These are phyloP conservation scores for Escallonia rubra DNA, from an alignment of 129 eudicot genomes.

Conservation along the genomic window DNA sequence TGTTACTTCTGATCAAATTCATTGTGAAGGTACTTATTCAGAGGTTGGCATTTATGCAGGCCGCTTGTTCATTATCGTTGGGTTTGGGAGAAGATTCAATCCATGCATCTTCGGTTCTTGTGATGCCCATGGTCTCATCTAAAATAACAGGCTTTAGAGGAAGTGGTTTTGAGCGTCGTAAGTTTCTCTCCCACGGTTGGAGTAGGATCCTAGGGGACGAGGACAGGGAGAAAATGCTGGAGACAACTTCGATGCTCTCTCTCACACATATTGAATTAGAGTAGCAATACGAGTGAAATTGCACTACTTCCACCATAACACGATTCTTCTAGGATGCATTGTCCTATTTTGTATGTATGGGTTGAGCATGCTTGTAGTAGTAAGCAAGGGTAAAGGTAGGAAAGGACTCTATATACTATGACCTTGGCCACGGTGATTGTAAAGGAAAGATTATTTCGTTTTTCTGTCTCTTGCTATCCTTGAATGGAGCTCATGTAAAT, in stretches of 20 bases:
- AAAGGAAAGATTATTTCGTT: too few species aligned
- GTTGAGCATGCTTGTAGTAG: too few species aligned
- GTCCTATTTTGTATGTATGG: too few species aligned
- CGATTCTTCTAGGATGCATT: too few species aligned
- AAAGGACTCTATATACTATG: too few species aligned
- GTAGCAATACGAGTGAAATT: neutral
- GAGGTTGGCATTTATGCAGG: constrained; percentile 34
- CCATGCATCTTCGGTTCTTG: constrained; percentile 78
- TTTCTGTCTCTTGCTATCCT: too few species aligned
- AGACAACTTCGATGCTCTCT: constrained; percentile 37
- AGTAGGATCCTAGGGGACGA: constrained; percentile 52
- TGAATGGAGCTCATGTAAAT: too few species aligned
- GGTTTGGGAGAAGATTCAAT: constrained; percentile 90
- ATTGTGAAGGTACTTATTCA: constrained; percentile 1
- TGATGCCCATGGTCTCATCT: constrained; percentile 85
- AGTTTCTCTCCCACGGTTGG: constrained; percentile 57
- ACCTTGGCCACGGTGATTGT: too few species aligned
- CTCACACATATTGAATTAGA: constrained; percentile 14
- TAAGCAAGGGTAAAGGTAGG: too few species aligned
- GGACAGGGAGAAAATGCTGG: constrained; percentile 43
- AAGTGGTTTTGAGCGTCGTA: constrained; percentile 37
- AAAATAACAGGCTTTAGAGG: constrained; percentile 88
- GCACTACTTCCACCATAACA: too few species aligned
- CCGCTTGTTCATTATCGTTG: constrained; percentile 60
- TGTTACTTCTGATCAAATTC: constrained; percentile 9